phyloP scores from a whole-genome alignment of 129 eudicot species.

The Gnaphalium uliginosum region DNA sequence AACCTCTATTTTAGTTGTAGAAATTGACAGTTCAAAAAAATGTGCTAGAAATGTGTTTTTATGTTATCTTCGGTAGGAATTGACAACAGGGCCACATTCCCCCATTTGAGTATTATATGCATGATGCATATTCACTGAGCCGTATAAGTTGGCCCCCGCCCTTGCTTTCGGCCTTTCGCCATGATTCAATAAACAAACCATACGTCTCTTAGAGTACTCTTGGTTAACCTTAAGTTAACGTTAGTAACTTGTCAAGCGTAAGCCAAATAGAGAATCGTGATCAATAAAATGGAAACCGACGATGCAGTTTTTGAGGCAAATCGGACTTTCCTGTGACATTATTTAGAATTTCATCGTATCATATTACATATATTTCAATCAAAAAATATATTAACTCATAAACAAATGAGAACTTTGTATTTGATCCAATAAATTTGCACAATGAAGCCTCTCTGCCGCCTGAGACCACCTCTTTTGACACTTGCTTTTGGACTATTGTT shows the following conservation, averaged over 20 bases:
- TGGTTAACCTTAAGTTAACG: too few relatives aligned
- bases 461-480: conserved; percentile 35
- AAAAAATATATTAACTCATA: conserved; percentile 13
- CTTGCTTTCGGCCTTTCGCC: background rate
- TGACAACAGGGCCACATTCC: too few relatives aligned
- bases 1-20: too few relatives aligned
- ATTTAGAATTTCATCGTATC: conserved; percentile 12
- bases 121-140: too few relatives aligned
- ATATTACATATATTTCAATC: conserved; percentile 5
- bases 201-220: too few relatives aligned
- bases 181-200: background rate
- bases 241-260: conserved; percentile 15
- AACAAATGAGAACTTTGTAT: conserved; percentile 39
- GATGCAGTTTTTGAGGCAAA: conserved; percentile 3
- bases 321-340: conserved; percentile 11
- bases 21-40: too few relatives aligned
- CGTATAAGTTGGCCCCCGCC: background rate
- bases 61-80: background rate
- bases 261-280: conserved; percentile 3
- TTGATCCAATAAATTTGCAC: conserved; percentile 32
- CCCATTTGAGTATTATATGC: too few relatives aligned
- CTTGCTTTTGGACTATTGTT: conserved; percentile 39
- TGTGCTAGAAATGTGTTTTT: background rate
- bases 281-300: background rate
- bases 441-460: conserved; percentile 45